Evolutionary conservation across 495 filamentous ascomycete species (phyloP).

Genomic region (Lophiostoma macrostomum): DNA sequence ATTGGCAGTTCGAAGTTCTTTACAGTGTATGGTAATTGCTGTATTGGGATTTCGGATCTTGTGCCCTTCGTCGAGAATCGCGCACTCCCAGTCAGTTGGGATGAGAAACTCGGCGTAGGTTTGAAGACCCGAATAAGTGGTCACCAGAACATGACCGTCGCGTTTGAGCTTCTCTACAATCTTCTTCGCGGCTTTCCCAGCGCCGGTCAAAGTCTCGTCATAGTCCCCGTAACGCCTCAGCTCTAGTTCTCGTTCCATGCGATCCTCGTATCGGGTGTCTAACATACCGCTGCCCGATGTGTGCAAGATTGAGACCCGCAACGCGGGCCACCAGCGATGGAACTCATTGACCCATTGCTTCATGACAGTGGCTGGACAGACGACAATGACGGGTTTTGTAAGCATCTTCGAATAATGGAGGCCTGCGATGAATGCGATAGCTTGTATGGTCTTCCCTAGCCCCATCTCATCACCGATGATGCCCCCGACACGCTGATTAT

Average conservation of each 20-base stretch:
- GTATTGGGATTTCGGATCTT: slow-evolving; percentile 96
- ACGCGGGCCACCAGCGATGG: slow-evolving; percentile 94
- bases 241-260: slow-evolving; percentile 66
- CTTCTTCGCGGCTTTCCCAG: slow-evolving; percentile 63
- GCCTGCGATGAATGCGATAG: slow-evolving; percentile 86
- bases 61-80: slow-evolving; percentile 93
- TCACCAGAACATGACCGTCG: slow-evolving; percentile 88
- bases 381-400: slow-evolving; percentile 78
- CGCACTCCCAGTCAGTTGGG: slow-evolving; percentile 83
- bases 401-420: slow-evolving; percentile 86
- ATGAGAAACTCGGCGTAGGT: slow-evolving; percentile 78
- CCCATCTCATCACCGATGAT: slow-evolving; percentile 99
- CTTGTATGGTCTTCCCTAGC: slow-evolving; percentile 91
- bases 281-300: slow-evolving; percentile 95
- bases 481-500: slow-evolving; percentile 82
- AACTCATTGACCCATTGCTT: slow-evolving; percentile 98
- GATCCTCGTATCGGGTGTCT: slow-evolving; percentile 66
- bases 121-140: slow-evolving; percentile 90
- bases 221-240: slow-evolving; percentile 41
- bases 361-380: slow-evolving; percentile 90
- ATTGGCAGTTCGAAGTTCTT: slow-evolving; percentile 82
- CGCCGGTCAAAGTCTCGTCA: slow-evolving; percentile 46
- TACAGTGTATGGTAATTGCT: slow-evolving; percentile 86
- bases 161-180: slow-evolving; percentile 81
- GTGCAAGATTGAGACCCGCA: slow-evolving; percentile 92